Percentiles rank a stretch among this genome's conserved stretches.
Evolutionary conservation across 176 grass and related monocot species (phyloP).

Genomic region (Triticum timopheevii): DNA sequence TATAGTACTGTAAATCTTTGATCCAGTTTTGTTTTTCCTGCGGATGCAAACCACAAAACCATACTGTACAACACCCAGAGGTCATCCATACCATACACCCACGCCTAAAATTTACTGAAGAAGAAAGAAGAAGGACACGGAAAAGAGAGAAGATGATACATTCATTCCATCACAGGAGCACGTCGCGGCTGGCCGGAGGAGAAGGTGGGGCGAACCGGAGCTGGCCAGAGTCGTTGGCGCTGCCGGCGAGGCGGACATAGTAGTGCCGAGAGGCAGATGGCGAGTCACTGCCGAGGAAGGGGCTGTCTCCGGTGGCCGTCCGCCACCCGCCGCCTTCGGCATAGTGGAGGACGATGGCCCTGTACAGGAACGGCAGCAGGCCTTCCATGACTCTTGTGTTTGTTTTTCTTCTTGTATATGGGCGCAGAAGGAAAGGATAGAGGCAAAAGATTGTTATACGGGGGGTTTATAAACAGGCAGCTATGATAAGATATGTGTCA

Average conservation of each 20-base stretch:
- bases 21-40: no score
- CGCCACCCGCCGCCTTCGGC: slow-evolving; percentile 30
- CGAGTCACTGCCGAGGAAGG: slow-evolving; percentile 35
- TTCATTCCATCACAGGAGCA: not conserved
- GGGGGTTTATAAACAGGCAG: slow-evolving; percentile 11
- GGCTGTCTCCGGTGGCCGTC: slow-evolving; percentile 31
- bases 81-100: no score
- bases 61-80: no score
- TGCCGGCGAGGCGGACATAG: slow-evolving; percentile 31
- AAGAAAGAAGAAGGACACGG: not conserved
- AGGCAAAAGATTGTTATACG: not conserved
- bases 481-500: not conserved
- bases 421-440: not conserved
- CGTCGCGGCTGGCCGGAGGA: not conserved
- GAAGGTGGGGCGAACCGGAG: not conserved
- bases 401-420: not conserved
- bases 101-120: not conserved
- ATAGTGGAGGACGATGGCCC: slow-evolving; percentile 49
- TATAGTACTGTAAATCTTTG: no score
- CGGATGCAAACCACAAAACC: no score
- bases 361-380: slow-evolving; percentile 64
- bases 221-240: slow-evolving; percentile 8
- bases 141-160: not conserved
- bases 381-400: slow-evolving; percentile 38
- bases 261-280: slow-evolving; percentile 30